These are phyloP conservation scores for Panaeolus papilionaceus DNA, from an alignment of 768 basidiomycete species.

Conservation along the genomic window DNA sequence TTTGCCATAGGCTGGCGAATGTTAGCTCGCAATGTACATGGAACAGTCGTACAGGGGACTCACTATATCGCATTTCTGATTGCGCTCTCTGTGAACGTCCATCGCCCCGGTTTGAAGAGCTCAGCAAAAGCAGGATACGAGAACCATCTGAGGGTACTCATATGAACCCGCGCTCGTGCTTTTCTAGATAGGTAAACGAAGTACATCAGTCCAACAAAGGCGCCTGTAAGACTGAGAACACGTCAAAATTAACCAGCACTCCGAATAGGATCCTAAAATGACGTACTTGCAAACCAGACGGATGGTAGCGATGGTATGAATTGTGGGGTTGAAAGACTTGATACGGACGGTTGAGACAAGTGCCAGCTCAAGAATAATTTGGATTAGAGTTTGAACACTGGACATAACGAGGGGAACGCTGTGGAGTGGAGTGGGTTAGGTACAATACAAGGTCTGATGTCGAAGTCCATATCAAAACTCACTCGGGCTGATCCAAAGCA, in stretches of 20 bases:
- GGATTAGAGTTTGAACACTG: constrained; percentile 24
- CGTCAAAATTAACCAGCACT: too few relatives aligned
- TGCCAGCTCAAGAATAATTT: constrained; percentile 28
- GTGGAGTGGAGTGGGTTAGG: constrained; percentile 7
- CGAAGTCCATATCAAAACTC: background rate
- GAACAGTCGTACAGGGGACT: background rate
- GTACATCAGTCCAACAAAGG: constrained; percentile 24
- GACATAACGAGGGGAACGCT: constrained; percentile 28
- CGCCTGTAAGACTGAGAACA: constrained; percentile 19
- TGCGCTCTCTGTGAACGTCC: constrained; percentile 29
- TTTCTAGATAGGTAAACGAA: constrained; percentile 24
- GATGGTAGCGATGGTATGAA: constrained; percentile 28
- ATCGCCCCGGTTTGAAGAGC: constrained; percentile 26
- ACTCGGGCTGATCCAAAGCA: constrained; percentile 29
- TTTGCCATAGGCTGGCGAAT: constrained; percentile 27
- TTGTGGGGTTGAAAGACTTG: constrained; percentile 25
- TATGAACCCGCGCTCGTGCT: constrained; percentile 14
- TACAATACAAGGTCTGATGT: background rate
- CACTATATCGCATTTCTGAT: constrained; percentile 31
- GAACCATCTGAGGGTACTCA: constrained; percentile 22
- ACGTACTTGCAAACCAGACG: constrained; percentile 29
- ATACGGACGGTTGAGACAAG: constrained; percentile 27
- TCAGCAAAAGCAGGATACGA: constrained; percentile 15
- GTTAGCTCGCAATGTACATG: background rate
- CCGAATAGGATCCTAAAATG: too few relatives aligned